Base-by-base conservation (phyloP, 768 basidiomycete species). In the Boletus pseudo-olivaceus region DNA sequence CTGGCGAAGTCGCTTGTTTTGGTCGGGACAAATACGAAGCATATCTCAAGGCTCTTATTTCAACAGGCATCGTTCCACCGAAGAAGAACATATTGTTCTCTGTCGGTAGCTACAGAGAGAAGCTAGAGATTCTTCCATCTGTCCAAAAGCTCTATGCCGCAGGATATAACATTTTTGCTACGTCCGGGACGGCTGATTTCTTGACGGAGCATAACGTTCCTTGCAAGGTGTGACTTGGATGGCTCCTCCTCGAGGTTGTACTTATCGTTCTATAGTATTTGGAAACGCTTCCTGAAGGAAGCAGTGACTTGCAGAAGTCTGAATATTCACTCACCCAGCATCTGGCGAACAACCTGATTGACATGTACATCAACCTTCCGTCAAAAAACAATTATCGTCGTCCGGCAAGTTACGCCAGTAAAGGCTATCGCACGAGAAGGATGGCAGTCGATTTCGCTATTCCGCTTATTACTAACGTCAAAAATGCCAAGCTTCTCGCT, bases 381-480 rank as follows among this genome's bases (percentile, higher is more conserved):
- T 98, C 96, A 38, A 97, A 93, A 76, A 98, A 99, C 72, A 83
- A 93, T 67, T 98, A 92, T 73, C 89, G 97, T 54, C 89, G 97
- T 19, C 97, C 97, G 7, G 95, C 97, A 14, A 95, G 87, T 71
- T 99, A 98, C 69, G 84, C 93, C 49, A 97, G 93, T 71, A 95
- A 97, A 68, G 97, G 97, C 8, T 98, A 98, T 71, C 84, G 85
- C 56, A 96, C 95, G 30, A 90, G 97, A 62, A 89, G 97, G 48
- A 95, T 98, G 94, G 97, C 97, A 7, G 94, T 99, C 59, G 97
- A 99, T 72, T 98, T 96, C 64, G 97, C 95, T 30, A 87, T 98
- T 33, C 97, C 97, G 1, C 79, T 98, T 48, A 93, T 98, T 67
- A 98, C 96, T 41, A 98, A 99, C 70, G 90, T 99, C 76, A 99